Conservation (phyloP, 1,284 basidiomycete genomes). For the Melampsora americana region DNA sequence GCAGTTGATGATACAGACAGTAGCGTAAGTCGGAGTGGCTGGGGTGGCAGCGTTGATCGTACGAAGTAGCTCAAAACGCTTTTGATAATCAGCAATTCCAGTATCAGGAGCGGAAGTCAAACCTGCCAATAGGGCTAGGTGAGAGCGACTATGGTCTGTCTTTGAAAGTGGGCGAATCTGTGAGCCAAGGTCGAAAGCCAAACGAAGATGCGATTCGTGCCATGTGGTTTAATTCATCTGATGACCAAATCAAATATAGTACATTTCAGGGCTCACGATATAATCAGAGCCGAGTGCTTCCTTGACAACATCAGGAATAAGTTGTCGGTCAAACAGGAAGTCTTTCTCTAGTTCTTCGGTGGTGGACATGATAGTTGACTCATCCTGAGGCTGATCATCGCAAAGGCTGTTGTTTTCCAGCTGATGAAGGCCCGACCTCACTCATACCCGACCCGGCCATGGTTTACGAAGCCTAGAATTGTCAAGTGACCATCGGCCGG, state of each 20-base stretch:
- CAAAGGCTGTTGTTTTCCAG: no score
- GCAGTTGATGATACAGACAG: conserved; percentile 22
- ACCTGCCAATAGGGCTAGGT: conserved; percentile 23
- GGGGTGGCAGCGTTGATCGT: conserved; percentile 10
- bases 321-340: conserved; percentile 1
- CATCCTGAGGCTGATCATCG: no score
- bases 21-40: conserved; percentile 22
- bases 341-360: neutral
- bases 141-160: conserved; percentile 30
- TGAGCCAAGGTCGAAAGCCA: neutral
- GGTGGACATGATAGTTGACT: neutral
- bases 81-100: conserved; percentile 21
- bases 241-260: neutral
- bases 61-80: conserved; percentile 22
- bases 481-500: no score
- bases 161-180: conserved; percentile 39
- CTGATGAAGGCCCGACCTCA: no score
- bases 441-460: no score
- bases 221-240: neutral
- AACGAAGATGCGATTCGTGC: neutral
- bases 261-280: neutral
- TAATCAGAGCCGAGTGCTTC: conserved; percentile 7
- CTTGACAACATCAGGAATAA: neutral
- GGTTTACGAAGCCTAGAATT: no score
- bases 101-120: conserved; percentile 31